Base-by-base conservation (phyloP, 2,329 filamentous ascomycete genomes). In the Cladophialophora yegresii region DNA sequence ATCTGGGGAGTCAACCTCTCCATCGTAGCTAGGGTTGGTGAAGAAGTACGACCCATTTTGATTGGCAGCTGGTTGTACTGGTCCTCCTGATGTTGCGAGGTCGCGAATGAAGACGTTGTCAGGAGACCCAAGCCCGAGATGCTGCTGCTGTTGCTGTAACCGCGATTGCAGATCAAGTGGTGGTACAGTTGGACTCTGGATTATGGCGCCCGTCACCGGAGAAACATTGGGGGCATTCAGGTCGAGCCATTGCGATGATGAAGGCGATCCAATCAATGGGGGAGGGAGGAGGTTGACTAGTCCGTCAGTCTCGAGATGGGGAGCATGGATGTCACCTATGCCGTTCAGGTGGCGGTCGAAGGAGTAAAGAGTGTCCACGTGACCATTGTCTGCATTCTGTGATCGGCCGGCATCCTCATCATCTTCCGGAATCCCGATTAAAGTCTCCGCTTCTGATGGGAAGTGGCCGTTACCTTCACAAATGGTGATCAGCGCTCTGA, bases 401-500 rank as follows among this genome's bases (percentile, higher is more conserved):
- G 54, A 53, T 32, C 26, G 50, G 59, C 62, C 61, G 58, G 51
- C n/a, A 64, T 64, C 58, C 40, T 66, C 66, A 66, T 68, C 63
- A 57, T 55, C 28, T 33, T 65, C 64, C 36, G 45, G 20, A n/a
- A 30, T 50, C 57, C 33, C 59, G 20, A 64, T 58, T 7, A 68
- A 54, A 12, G 66, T 66, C 58, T 56, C 53, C 26, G 66, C 61
- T 62, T 68, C 60, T 59, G 66, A 68, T 58, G 66, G 66, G 64
- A 66, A 68, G 50, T 64, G 63, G 61, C 64, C 66, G 50, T 62
- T 61, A 63, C 64, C 66, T 68, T 68, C 58, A 66, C 62, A 55
- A 36, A 61, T 54, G 61, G 61, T 64, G 66, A 66, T 68, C 66
- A 68, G 66, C 66, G 66, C 62, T 66, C 61, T 68, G 63, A 68